phyloP scores from a whole-genome alignment of 371 early-diverging fungal species.

The Mortierella sp. region DNA sequence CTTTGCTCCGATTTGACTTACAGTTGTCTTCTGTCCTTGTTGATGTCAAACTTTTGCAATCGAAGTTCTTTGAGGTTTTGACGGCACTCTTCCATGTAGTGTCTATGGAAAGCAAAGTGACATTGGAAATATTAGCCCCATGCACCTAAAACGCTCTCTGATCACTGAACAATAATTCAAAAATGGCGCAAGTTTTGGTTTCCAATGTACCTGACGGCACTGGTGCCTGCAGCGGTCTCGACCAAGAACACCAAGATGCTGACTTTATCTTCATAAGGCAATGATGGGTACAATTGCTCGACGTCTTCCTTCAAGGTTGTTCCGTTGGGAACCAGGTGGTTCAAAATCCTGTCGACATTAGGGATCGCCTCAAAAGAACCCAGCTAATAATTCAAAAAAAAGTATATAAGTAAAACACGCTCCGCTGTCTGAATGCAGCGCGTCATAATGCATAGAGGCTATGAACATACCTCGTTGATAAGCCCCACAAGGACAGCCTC shows the following conservation, averaged over 20 bases:
- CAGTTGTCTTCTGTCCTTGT: constrained; percentile 68
- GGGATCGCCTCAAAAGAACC: constrained; percentile 62
- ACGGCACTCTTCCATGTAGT: constrained; percentile 77
- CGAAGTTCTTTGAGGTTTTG: constrained; percentile 75
- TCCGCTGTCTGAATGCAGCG: background rate
- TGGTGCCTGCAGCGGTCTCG: constrained; percentile 63
- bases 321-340: constrained; percentile 61
- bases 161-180: background rate
- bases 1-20: constrained; percentile 9
- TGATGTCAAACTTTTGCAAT: constrained; percentile 75
- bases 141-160: background rate
- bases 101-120: constrained; percentile 11
- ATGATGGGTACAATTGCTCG: constrained; percentile 59
- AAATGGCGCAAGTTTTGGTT: background rate
- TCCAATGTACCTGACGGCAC: constrained; percentile 28
- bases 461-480: constrained; percentile 41
- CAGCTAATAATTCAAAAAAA: constrained; percentile 46
- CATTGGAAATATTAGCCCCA: background rate
- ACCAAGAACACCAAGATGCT: constrained; percentile 65
- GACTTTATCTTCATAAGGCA: constrained; percentile 65
- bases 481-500: constrained; percentile 54
- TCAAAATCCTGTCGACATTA: constrained; percentile 66
- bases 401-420: background rate
- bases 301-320: constrained; percentile 62
- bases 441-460: background rate